These are phyloP conservation scores for Fraxinus pennsylvanica DNA, from an alignment of 257 asterid species.

Conservation along the genomic window DNA sequence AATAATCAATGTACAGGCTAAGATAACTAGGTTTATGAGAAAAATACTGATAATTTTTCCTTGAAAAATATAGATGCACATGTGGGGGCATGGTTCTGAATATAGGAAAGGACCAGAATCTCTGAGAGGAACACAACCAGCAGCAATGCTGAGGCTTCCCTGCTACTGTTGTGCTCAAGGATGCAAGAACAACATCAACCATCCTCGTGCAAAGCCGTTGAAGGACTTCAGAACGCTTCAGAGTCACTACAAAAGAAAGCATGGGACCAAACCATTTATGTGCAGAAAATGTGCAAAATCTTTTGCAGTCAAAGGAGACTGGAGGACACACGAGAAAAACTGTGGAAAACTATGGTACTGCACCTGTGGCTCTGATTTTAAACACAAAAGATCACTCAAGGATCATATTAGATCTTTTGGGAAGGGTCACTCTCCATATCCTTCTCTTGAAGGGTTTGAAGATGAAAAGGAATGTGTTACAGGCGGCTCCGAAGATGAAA, in stretches of 20 bases:
- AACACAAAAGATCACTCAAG: slow-evolving; percentile 86
- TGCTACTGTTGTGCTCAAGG: slow-evolving; percentile 85
- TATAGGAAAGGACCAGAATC: slow-evolving; percentile 82
- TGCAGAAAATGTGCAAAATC: slow-evolving; percentile 80
- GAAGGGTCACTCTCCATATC: slow-evolving; percentile 64
- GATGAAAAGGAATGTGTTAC: slow-evolving; percentile 50
- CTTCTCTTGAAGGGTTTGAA: slow-evolving; percentile 56
- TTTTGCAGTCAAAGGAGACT: slow-evolving; percentile 89
- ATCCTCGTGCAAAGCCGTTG: slow-evolving; percentile 80
- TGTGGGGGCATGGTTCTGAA: slow-evolving; percentile 99
- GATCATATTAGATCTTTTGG: slow-evolving; percentile 86
- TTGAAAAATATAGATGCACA: slow-evolving; percentile 69
- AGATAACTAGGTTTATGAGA: neutral
- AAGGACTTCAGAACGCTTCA: slow-evolving; percentile 91
- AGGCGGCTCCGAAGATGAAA: slow-evolving; percentile 56
- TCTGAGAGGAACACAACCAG: slow-evolving; percentile 75
- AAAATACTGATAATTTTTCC: neutral
- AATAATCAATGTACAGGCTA: neutral
- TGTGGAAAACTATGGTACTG: slow-evolving; percentile 95
- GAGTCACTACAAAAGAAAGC: slow-evolving; percentile 94
- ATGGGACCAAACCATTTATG: slow-evolving; percentile 69
- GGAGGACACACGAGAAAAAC: slow-evolving; percentile 93
- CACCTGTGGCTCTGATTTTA: slow-evolving; percentile 82
- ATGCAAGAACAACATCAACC: slow-evolving; percentile 89
- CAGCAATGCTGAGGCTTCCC: slow-evolving; percentile 85